Conservation (phyloP, 2,329 filamentous ascomycete genomes). For the Clarireedia hainanense region DNA sequence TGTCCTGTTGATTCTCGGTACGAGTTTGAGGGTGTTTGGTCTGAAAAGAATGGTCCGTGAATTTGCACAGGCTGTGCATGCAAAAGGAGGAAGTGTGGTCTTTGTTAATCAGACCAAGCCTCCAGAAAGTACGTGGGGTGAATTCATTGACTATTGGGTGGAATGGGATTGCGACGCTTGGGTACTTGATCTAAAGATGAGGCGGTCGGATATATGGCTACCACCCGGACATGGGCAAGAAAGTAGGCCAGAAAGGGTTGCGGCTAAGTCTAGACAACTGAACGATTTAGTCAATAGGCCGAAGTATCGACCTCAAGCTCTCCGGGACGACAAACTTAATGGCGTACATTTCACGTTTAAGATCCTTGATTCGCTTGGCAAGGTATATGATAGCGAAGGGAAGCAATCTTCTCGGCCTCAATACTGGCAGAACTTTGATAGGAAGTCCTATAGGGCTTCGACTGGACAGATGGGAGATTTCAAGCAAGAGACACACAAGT, state of each 20-base stretch:
- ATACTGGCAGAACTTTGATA: conserved; percentile 13
- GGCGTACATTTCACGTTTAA: conserved; percentile 25
- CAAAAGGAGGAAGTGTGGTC: conserved; percentile 57
- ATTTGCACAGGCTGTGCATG: conserved; percentile 63
- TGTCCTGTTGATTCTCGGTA: conserved; percentile 62
- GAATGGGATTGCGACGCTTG: conserved; percentile 70
- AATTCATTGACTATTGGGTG: conserved; percentile 67
- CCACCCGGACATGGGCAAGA: conserved; percentile 19
- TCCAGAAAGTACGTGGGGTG: conserved; percentile 63
- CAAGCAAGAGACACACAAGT: not conserved
- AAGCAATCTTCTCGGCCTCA: conserved; percentile 10
- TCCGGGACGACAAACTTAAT: conserved; percentile 25
- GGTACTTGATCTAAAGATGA: conserved; percentile 49
- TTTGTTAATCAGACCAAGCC: conserved; percentile 70
- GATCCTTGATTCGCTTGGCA: conserved; percentile 23
- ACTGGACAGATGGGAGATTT: conserved; percentile 2
- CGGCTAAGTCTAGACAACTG: conserved; percentile 1
- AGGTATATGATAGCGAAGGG: conserved; percentile 16
- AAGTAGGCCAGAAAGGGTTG: conserved; percentile 12
- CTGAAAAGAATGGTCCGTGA: conserved; percentile 63
- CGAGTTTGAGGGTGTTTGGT: conserved; percentile 62
- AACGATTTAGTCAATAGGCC: not conserved
- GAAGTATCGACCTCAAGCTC: conserved; percentile 15
- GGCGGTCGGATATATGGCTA: conserved; percentile 27
- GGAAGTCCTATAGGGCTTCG: conserved; percentile 2